A percentile compares a stretch with the other conserved stretches of the same genome.
Evolutionary conservation across 441 rosid genomes (phyloP).

Genomic region (Gossypium aridum): DNA sequence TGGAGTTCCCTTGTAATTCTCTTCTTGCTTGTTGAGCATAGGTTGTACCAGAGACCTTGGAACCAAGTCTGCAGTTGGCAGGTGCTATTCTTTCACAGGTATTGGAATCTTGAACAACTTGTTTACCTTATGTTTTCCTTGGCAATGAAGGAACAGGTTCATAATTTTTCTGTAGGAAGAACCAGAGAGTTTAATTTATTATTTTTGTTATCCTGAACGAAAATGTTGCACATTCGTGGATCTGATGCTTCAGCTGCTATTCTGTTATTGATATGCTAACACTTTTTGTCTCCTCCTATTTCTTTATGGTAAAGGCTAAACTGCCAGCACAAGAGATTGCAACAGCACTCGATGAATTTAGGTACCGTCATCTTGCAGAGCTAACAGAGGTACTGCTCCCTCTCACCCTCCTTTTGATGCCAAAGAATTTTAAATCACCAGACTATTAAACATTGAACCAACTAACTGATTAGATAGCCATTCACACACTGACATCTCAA

Average conservation of each 20-base stretch:
- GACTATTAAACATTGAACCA: too few species aligned
- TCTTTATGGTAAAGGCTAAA: conserved; percentile 47
- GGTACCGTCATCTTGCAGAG: conserved; percentile 87
- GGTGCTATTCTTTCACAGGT: conserved; percentile 99
- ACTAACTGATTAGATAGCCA: not conserved
- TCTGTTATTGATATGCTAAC: not conserved
- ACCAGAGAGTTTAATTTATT: too few species aligned
- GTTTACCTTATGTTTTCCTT: too few species aligned
- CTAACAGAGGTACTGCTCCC: conserved; percentile 60
- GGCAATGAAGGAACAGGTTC: too few species aligned
- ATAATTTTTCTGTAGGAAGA: too few species aligned
- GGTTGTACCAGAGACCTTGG: conserved; percentile 98
- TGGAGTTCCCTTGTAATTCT: not conserved
- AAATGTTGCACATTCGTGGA: not conserved
- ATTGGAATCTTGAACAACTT: conserved; percentile 3
- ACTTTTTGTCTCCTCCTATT: not conserved
- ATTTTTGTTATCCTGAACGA: too few species aligned
- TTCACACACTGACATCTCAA: not conserved
- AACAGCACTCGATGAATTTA: conserved; percentile 81
- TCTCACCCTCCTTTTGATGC: not conserved
- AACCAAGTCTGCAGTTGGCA: conserved; percentile 96
- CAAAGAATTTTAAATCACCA: too few species aligned
- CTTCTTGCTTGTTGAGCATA: conserved; percentile 15
- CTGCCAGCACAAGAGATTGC: conserved; percentile 83
- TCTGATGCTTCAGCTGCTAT: not conserved